Conservation (phyloP, 805 yeast genomes). For the Kregervanrija delftensis region DNA sequence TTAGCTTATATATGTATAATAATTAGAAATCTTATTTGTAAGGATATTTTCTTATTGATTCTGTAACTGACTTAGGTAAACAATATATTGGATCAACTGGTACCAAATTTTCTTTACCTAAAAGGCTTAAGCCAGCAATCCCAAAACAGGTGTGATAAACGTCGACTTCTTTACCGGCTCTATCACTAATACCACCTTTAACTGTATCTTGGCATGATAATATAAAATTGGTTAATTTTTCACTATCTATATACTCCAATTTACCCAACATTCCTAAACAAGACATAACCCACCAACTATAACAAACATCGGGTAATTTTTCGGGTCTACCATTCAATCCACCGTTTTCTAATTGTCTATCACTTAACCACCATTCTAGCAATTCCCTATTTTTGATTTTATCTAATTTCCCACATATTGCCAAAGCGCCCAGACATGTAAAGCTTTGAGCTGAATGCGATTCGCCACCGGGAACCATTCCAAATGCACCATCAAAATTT, state of each 20-base stretch:
- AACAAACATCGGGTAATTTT: conserved; percentile 94
- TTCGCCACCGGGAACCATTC: conserved; percentile 90
- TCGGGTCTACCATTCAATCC: conserved; percentile 97
- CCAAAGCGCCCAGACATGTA: conserved; percentile 76
- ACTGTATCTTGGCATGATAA: conserved; percentile 68
- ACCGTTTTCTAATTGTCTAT: conserved; percentile 79
- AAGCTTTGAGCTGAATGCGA: conserved; percentile 91
- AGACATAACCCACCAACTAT: conserved; percentile 95
- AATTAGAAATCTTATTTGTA: conserved; percentile 6
- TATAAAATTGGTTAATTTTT: conserved; percentile 58
- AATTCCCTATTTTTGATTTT: conserved; percentile 34
- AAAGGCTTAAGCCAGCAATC: conserved; percentile 74
- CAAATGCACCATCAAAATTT: conserved; percentile 96
- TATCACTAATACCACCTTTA: conserved; percentile 86
- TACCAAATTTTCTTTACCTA: conserved; percentile 54
- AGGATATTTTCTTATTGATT: conserved; percentile 25
- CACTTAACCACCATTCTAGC: conserved; percentile 82
- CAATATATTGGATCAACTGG: conserved; percentile 83
- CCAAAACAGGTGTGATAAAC: conserved; percentile 92
- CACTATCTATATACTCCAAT: conserved; percentile 71
- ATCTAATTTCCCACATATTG: conserved; percentile 57
- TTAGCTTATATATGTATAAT: background rate
- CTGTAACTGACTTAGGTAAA: conserved; percentile 51
- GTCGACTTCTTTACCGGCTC: conserved; percentile 87
- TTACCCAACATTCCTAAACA: conserved; percentile 60